Evolutionary conservation across 441 rosid genomes (phyloP), one percentile per base, ranked within the genome.

Genomic region (Raphanus hybrid): DNA sequence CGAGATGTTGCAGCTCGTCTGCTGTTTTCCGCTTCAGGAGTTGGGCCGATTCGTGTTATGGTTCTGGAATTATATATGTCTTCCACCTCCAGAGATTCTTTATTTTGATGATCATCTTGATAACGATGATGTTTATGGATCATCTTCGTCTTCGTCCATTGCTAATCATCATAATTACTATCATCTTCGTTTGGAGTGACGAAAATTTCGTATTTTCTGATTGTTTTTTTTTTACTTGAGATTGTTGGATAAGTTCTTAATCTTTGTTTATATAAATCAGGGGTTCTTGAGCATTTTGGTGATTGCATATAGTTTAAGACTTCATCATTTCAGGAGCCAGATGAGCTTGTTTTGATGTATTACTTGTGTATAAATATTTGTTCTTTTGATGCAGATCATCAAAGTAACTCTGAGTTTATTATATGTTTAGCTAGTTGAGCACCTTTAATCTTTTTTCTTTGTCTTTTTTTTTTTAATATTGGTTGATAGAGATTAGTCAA

Each of bases 1-100:
- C n/a, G 88, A 87, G 88, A 84, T 90, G 73, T 82, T 92, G 52
- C 85, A 90, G 74, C 91, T 92, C 52, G 75, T 90, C 5, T 91
- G 88, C 71, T 92, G 89, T 82, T 77, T 90, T 52, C 93, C 94
- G 16, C 81, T 92, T 34, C 87, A 86, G 9, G 89, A 88, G 77
- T 69, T 92, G 64, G 93, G 94, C 75, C 90, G 88, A 29, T 76
- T 92, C 57, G 82, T 86, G 29, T 84, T 87, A 7, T 87, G 83
- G 82, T 74, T 89, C 72, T 90, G 95, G 91, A 85, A 88, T 59
- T 90, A 84, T 32, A 80, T 92, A 12, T 90, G 91, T 80, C 84
- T 87, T 35, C 89, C 93, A 15, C 87, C 87, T 0, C 88, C 90
- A 0, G 88, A 89, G 68, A 75, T 88, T 58, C 79, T 74, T 68